Conservation (phyloP, 2,329 filamentous ascomycete species). For the Aphanocladium album region DNA sequence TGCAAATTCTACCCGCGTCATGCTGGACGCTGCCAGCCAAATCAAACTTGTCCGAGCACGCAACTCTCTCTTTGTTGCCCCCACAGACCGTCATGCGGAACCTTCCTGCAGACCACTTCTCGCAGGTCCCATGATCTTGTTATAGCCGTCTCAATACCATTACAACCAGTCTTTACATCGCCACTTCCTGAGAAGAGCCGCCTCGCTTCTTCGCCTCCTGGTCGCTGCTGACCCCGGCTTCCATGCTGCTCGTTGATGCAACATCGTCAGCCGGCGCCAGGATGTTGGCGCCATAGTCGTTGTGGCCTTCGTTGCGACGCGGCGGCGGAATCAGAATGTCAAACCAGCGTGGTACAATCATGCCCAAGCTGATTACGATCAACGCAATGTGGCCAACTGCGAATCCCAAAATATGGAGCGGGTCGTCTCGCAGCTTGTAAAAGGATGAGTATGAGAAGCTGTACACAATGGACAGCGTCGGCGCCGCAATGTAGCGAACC, state of each 20-base stretch:
- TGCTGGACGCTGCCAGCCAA: not conserved
- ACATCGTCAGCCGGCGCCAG: constrained; percentile 2
- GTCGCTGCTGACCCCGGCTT: not conserved
- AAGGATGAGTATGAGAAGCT: constrained; percentile 49
- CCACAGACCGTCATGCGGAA: not conserved
- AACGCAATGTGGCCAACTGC: constrained; percentile 42
- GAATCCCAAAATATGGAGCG: constrained; percentile 47
- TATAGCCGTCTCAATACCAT: not conserved
- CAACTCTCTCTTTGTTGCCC: not conserved
- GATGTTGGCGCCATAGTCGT: constrained; percentile 20
- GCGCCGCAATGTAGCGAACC: constrained; percentile 44
- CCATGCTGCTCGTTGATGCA: constrained; percentile 1
- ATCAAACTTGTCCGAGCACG: not conserved
- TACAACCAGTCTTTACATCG: not conserved
- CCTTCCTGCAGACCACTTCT: constrained; percentile 3
- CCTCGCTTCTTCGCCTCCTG: not conserved
- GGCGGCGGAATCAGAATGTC: constrained; percentile 45
- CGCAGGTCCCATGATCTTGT: not conserved
- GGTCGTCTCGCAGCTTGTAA: constrained; percentile 42
- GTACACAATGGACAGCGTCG: constrained; percentile 46
- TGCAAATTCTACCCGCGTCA: not conserved
- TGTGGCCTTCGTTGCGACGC: constrained; percentile 41
- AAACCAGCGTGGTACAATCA: constrained; percentile 50
- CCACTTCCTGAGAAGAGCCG: not conserved
- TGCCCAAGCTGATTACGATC: constrained; percentile 41